phyloP scores from a whole-genome alignment of 495 filamentous ascomycete species.

The Darksidea phi region DNA sequence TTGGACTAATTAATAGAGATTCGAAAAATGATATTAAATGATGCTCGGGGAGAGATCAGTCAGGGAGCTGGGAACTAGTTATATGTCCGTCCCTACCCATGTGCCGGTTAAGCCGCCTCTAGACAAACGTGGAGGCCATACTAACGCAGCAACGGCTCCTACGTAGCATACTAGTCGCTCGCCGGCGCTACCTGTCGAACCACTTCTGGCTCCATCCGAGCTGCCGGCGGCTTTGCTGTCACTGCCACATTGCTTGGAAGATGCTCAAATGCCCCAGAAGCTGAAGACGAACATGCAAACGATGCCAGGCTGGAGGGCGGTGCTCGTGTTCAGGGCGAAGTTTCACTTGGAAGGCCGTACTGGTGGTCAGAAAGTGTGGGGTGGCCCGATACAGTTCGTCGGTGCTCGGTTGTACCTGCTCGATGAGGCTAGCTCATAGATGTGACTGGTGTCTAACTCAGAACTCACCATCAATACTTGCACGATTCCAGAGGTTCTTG shows the following conservation, averaged over 20 bases:
- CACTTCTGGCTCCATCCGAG: conserved; percentile 2
- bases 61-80: conserved; percentile 24
- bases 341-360: conserved; percentile 1
- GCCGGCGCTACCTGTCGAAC: conserved; percentile 6
- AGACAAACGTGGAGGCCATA: conserved; percentile 29
- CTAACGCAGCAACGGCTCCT: conserved; percentile 15
- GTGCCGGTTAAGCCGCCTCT: conserved; percentile 17
- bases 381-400: conserved; percentile 8
- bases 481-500: no score
- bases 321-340: conserved; percentile 20
- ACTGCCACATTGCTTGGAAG: conserved; percentile 18
- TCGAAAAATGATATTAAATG: conserved; percentile 14
- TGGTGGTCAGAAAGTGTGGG: conserved; percentile 30
- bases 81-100: conserved; percentile 34
- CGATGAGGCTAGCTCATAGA: not conserved
- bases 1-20: conserved; percentile 20
- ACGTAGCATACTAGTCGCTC: not conserved
- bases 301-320: conserved; percentile 13
- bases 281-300: conserved; percentile 10
- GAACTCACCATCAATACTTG: not conserved
- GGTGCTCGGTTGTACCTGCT: conserved; percentile 27
- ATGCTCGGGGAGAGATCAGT: conserved; percentile 10
- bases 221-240: not conserved
- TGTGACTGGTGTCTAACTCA: not conserved
- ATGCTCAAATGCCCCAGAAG: not conserved